Evolutionary conservation across 768 basidiomycete genomes (phyloP), one percentile per base, ranked within the genome.

Genomic region (Leccinellum albellum): DNA sequence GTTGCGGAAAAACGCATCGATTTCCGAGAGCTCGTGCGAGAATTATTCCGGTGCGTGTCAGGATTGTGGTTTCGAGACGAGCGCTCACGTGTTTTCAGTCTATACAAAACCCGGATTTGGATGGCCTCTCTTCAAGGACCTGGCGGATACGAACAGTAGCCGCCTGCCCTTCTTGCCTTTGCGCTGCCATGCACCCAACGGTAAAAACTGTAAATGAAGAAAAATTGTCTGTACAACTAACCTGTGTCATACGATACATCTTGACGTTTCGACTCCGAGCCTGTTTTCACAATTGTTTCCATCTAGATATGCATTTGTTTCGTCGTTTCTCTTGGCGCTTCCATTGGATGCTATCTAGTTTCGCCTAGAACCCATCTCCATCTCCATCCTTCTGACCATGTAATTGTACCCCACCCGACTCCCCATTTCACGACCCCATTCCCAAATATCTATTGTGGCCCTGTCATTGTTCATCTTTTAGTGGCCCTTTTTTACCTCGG

Each of bases 21-120:
- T 73, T 97, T 98, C 76, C 84, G 96, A 65, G 95, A 98, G 73
- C 84, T 98, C 61, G 95, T 98, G 37, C 85, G 93, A 68, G 94
- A 97, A 73, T 76, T 96, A 46, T 97, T 97, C 81, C 81, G 94
- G 88, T 92, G 60, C 51, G 48, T 49, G 17, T 49, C 29, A 26
- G 26, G 17, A n/a, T 17, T 26, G 26, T 15, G 21, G 13, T 17
- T 28, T 24, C 8, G 24, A 47, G 24, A 14, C 29, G 55, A 33
- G 32, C 44, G 28, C 33, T 56, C 24, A 58, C 13, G 12, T 26
- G 6, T n/a, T 24, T 6, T 57, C 29, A 92, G 90, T 63, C 69
- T 94, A 67, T 95, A 94, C 75, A 97, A 97, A 78, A 95, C 94
- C 37, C 79, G 94, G 44, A 94, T 96, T 59, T 97, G 93, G 94